Evolutionary conservation across 495 filamentous ascomycete species (phyloP), one percentile per base, ranked within the genome.

Genomic region (Hypoxylon perforatum): DNA sequence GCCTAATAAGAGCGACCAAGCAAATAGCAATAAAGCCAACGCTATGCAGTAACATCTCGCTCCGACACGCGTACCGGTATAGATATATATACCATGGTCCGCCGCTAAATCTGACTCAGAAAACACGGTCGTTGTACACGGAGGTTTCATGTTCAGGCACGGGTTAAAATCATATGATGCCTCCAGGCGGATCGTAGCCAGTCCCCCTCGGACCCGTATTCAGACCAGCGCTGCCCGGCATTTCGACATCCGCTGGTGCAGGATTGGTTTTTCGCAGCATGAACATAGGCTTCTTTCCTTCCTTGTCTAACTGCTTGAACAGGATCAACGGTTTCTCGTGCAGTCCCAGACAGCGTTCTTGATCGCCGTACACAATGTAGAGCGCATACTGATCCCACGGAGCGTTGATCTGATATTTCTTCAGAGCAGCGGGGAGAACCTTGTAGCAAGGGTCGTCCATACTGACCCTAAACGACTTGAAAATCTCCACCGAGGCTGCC

Each of bases 371-470:
- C 1, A 99, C 95, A 62, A 98, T 98, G 73, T 98, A 99, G 23
- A 99, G 84, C 1, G 95, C 94, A 67, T 99, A 99, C 70, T 97
- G 91, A 67, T 94, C 92, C 91, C 93, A 97, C 53, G 97, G 94
- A 18, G 92, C 92, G 59, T 95, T 91, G 84, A 99, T 99, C 75
- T 97, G 95, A 81, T 99, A 99, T 73, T 97, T 96, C 75, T 94
- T 94, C 19, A 99, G 84, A 10, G 95, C 95, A 22, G 96, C 95
- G 1, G 95, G 95, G 8, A 99, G 86, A 30, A 99, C 95, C 73
- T 97, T 97, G 78, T 97, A 88, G 81, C 95, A 99, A 0, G 95
- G 95, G 69, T 98, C 95, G 61, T 99, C 95, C 88, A 97, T 94
- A 65, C 90, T 93, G 63, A 99, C 95, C 23, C 95, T 88, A 82